Conservation (phyloP, 2,329 filamentous ascomycete species). For the Nemania sp. region DNA sequence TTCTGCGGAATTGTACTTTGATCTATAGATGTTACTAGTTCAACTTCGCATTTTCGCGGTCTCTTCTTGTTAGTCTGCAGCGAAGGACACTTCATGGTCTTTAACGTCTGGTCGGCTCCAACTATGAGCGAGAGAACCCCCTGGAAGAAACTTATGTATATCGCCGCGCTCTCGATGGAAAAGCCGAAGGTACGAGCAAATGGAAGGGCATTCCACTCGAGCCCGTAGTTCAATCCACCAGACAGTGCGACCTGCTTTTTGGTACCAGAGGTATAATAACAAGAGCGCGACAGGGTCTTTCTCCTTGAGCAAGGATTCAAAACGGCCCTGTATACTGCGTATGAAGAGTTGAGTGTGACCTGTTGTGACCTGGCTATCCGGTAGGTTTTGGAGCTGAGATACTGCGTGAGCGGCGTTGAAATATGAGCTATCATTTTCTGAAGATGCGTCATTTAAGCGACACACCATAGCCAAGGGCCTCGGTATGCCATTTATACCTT, state of each 20-base stretch:
- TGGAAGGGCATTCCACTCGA: conserved; percentile 47
- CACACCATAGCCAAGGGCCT: conserved; percentile 33
- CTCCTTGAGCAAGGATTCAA: conserved; percentile 38
- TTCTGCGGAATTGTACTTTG: too few relatives aligned
- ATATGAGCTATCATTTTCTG: conserved; percentile 42
- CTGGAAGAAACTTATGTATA: conserved; percentile 40
- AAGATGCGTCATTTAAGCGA: conserved; percentile 37
- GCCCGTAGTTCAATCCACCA: conserved; percentile 51
- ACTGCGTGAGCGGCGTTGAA: conserved; percentile 44
- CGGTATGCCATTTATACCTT: conserved; percentile 35
- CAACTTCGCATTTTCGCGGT: too few relatives aligned
- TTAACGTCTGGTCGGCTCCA: too few relatives aligned
- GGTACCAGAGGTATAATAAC: conserved; percentile 49
- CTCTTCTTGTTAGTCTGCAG: too few relatives aligned
- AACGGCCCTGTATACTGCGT: conserved; percentile 40
- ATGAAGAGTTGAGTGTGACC: conserved; percentile 42
- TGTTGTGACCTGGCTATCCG: conserved; percentile 37
- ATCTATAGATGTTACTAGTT: too few relatives aligned
- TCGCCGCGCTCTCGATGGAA: conserved; percentile 35
- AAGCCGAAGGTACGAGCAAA: conserved; percentile 42
- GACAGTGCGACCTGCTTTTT: conserved; percentile 44
- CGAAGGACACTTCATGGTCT: too few relatives aligned
- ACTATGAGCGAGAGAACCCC: conserved; percentile 17
- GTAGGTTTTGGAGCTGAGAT: conserved; percentile 36
- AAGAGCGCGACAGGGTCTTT: conserved; percentile 46